A percentile compares a stretch with the other conserved stretches of the same genome.
Evolutionary conservation across 176 grass and related monocot species (phyloP).

Genomic region (Aegilops speltoides): DNA sequence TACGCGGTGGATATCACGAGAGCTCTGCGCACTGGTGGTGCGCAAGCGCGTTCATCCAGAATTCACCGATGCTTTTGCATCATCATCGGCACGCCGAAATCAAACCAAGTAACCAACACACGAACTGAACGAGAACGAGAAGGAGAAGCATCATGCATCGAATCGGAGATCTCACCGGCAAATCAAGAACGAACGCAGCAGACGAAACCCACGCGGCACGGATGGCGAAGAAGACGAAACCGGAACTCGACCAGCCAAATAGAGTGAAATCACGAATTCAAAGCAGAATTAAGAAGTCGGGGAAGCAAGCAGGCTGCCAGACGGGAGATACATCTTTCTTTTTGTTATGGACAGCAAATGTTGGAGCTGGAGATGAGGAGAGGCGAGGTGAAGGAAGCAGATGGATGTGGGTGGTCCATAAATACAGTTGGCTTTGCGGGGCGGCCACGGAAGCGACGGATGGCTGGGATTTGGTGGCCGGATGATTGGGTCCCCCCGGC

Average conservation of each 20-base stretch:
- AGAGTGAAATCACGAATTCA: neutral
- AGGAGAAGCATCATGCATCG: neutral
- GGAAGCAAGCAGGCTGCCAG: neutral
- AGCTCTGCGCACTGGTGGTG: neutral
- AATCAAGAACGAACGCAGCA: neutral
- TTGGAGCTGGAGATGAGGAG: neutral
- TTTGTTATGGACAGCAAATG: no score
- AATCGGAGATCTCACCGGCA: neutral
- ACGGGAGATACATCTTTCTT: neutral
- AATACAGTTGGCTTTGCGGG: neutral
- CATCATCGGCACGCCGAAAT: conserved; percentile 17
- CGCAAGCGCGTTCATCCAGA: conserved; percentile 35
- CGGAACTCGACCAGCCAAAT: neutral
- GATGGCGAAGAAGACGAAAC: neutral
- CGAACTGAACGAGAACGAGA: neutral
- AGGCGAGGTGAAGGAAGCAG: neutral
- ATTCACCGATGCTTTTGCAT: conserved; percentile 38
- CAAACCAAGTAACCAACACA: no score
- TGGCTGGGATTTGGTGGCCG: neutral
- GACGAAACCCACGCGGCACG: neutral
- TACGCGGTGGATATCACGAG: conserved; percentile 8
- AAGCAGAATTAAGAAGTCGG: neutral
- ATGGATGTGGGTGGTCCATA: neutral
- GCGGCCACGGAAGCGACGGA: neutral
- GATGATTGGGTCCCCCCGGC: neutral